Base-by-base conservation (phyloP, 495 filamentous ascomycete species). In the Choiromyces venosus region DNA sequence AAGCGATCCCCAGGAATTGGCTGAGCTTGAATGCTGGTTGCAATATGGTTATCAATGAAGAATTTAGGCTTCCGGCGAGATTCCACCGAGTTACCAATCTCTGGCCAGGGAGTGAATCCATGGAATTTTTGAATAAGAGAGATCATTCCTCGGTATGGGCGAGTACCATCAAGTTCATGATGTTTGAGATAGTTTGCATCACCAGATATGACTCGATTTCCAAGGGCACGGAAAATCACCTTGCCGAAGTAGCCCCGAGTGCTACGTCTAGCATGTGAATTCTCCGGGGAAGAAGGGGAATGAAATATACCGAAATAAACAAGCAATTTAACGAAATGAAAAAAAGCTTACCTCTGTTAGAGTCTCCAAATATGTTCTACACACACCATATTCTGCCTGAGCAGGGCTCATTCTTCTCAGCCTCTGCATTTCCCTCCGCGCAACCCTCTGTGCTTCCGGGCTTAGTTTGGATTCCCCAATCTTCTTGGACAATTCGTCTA, bases 381-480 rank as follows among this genome's bases (percentile, higher is more conserved):
- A 92, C 19, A 98, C 93, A 70, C 94, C 92, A 81, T 97, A 96
- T 80, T 99, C 96, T 25, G 95, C 94, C 77, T 98, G 94, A 29
- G 89, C 90, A 1, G 96, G 94, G 76, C 92, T 94, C 89, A 98
- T 99, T 84, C 95, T 96, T 76, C 91, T 93, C 71, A 99, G 84
- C 52, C 95, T 86, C 80, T 91, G 93, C 56, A 99, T 81, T 80
- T 98, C 96, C 72, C 93, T 88, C 69, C 96, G 91, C 19, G 93
- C 94, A 52, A 97, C 90, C 83, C 93, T 97, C 44, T 77, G 69
- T 39, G 73, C 79, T 75, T 92, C 91, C 0, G 88, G 85, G 29
- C 86, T 89, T 65, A 98, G 85, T 74, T 90, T 88, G 0, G 95
- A 93, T 42, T 91, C 91, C 44, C 93, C 88, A 6, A 98, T 85